Evolutionary conservation across 108 stramenopile species (phyloP).

Genomic region (Craspedostauros australis): DNA sequence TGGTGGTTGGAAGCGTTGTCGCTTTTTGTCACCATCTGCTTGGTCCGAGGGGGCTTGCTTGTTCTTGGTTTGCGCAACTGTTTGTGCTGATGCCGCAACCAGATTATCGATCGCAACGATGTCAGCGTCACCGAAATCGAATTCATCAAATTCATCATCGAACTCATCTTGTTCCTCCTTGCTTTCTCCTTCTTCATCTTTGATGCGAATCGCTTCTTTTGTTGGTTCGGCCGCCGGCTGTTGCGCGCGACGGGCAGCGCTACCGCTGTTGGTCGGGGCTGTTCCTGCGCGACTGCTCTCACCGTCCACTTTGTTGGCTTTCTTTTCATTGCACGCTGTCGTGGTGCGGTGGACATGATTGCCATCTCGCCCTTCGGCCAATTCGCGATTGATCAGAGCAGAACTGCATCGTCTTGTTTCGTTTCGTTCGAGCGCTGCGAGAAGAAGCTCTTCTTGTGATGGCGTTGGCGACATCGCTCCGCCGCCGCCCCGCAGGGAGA

Average conservation of each 20-base stretch:
- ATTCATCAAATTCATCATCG: slow-evolving; percentile 17
- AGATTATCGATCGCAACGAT: slow-evolving; percentile 16
- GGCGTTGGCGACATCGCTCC: too few species aligned
- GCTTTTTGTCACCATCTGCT: background rate
- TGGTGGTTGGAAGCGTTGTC: background rate
- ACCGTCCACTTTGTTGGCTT: background rate
- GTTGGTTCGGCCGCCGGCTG: background rate
- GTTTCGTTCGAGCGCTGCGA: background rate
- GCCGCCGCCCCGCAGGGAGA: too few species aligned
- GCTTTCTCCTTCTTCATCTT: background rate
- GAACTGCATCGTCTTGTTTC: background rate
- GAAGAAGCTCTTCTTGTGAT: background rate
- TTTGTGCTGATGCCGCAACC: slow-evolving; percentile 1
- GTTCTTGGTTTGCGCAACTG: background rate
- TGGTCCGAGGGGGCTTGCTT: background rate
- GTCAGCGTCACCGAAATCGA: slow-evolving; percentile 15
- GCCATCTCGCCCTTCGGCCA: background rate
- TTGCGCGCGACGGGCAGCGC: background rate
- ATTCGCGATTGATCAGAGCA: background rate
- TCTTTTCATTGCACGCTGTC: background rate
- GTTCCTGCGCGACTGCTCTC: background rate
- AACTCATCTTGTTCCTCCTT: background rate
- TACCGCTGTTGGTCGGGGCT: background rate
- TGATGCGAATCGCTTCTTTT: background rate
- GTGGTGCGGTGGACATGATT: slow-evolving; percentile 1